A percentile compares a stretch with the other conserved stretches of the same genome.
phyloP scores from a whole-genome alignment of 345 rosid species.

The Microthlaspi erraticum region DNA sequence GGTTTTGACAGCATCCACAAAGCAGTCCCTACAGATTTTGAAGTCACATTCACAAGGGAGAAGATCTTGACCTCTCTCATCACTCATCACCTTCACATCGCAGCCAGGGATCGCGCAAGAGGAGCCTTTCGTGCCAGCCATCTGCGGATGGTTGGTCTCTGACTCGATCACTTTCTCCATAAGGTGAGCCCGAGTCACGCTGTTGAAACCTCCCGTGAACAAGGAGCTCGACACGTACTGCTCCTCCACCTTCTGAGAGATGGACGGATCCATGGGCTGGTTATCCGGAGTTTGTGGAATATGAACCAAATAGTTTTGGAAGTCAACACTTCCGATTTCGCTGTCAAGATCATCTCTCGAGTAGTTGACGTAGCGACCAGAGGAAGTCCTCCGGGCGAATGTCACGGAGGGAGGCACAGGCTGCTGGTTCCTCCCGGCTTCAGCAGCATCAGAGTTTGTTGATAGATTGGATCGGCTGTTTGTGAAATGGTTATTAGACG shows the following conservation, averaged over 20 bases:
- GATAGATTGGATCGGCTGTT: slow-evolving; percentile 72
- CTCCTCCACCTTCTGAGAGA: too few species aligned
- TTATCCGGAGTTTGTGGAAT: slow-evolving; percentile 92
- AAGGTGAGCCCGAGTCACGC: too few species aligned
- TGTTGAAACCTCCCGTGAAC: too few species aligned
- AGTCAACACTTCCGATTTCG: slow-evolving; percentile 77
- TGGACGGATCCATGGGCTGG: slow-evolving; percentile 92
- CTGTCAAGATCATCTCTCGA: slow-evolving; percentile 96
- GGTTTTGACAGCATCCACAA: slow-evolving; percentile 82
- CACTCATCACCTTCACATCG: slow-evolving; percentile 93
- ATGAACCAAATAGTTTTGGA: slow-evolving; percentile 81
- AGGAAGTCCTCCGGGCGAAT: slow-evolving; percentile 83
- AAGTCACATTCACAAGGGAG: slow-evolving; percentile 97
- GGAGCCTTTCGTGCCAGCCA: slow-evolving; percentile 96
- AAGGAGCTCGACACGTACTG: too few species aligned
- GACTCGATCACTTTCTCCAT: too few species aligned
- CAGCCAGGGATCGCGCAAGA: slow-evolving; percentile 84
- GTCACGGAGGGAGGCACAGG: slow-evolving; percentile 75
- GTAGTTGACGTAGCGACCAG: too few species aligned
- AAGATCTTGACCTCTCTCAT: slow-evolving; percentile 78
- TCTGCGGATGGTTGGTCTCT: slow-evolving; percentile 90
- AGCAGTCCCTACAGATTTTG: slow-evolving; percentile 89
- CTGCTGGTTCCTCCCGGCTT: slow-evolving; percentile 57
- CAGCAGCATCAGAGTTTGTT: slow-evolving; percentile 66
- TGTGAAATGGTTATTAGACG: slow-evolving; percentile 77